A percentile compares a stretch with the other conserved stretches of the same genome.
Conservation (phyloP, 176 grass and related monocot species). For the Musa itinerans region DNA sequence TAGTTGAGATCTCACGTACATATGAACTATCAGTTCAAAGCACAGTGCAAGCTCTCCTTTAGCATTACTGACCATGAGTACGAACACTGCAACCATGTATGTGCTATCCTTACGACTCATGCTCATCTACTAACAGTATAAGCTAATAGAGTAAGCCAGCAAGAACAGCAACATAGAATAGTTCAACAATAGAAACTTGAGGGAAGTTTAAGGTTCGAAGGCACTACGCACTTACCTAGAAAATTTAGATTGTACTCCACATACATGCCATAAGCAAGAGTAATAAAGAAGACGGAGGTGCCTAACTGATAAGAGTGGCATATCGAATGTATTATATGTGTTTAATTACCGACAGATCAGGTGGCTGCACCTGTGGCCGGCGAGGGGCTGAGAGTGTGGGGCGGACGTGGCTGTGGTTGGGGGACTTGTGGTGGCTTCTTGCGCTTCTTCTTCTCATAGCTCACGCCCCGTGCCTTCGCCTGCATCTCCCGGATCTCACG, state of each 20-base stretch:
- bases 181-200: background rate
- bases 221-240: background rate
- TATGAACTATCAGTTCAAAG: slow-evolving; percentile 1
- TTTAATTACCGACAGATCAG: background rate
- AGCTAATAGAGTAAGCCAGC: too few species aligned
- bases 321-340: too few species aligned
- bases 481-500: background rate
- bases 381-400: background rate
- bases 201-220: background rate
- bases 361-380: background rate
- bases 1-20: background rate
- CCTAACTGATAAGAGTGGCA: too few species aligned
- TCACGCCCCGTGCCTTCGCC: background rate
- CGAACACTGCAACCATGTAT: background rate
- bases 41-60: background rate
- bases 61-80: background rate
- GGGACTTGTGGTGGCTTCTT: background rate
- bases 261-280: background rate
- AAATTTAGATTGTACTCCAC: background rate
- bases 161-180: background rate
- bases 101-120: background rate
- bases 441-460: slow-evolving; percentile 1
- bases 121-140: background rate
- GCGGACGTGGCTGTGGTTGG: background rate
- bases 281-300: too few species aligned